Evolutionary conservation across 108 stramenopile genomes (phyloP).

Genomic region (Conticribra guillardii): DNA sequence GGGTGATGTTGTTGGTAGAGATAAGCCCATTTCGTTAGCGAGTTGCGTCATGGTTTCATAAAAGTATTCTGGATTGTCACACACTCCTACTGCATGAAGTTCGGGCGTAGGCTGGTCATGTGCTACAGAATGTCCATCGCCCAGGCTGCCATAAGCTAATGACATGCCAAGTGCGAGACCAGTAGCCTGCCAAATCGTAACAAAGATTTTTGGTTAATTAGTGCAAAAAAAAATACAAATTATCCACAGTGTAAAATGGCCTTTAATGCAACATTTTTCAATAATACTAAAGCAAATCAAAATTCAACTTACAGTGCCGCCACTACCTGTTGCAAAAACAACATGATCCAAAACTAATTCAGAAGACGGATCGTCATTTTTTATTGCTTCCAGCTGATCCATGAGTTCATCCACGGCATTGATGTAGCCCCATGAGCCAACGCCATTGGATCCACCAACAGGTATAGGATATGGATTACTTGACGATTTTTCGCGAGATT

Average conservation of each 20-base stretch:
- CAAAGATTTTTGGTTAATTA: neutral
- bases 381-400: slow-evolving; percentile 37
- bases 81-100: slow-evolving; percentile 88
- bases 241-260: neutral
- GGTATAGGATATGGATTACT: slow-evolving; percentile 79
- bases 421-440: slow-evolving; percentile 91
- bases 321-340: slow-evolving; percentile 90
- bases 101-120: slow-evolving; percentile 36
- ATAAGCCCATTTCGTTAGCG: slow-evolving; percentile 78
- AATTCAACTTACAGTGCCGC: slow-evolving; percentile 65
- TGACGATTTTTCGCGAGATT: slow-evolving; percentile 19
- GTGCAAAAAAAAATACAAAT: neutral
- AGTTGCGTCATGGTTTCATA: slow-evolving; percentile 67
- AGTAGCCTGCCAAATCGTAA: slow-evolving; percentile 29
- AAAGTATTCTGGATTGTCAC: slow-evolving; percentile 91
- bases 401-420: slow-evolving; percentile 78
- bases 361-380: slow-evolving; percentile 21
- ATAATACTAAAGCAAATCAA: neutral
- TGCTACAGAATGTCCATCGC: slow-evolving; percentile 15
- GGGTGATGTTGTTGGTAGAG: neutral
- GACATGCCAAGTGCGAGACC: slow-evolving; percentile 80
- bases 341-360: slow-evolving; percentile 73
- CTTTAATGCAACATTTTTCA: too few relatives aligned
- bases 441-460: slow-evolving; percentile 87
- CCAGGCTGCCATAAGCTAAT: slow-evolving; percentile 49